Base-by-base conservation (phyloP, 257 asterid genomes). In the Solanum paucissectum region DNA sequence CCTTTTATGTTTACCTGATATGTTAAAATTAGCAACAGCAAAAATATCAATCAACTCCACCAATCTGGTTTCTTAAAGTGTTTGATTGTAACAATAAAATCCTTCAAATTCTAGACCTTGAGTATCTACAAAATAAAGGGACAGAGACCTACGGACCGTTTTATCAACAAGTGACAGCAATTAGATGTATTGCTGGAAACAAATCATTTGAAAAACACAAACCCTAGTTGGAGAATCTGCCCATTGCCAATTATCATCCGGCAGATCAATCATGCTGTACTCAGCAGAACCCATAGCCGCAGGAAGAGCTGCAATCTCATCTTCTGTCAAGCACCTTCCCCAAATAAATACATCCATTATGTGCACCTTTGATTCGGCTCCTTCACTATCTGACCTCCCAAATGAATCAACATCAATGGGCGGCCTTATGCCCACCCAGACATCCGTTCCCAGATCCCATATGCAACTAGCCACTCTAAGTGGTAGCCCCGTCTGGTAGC, bases 321-420 rank as follows among this genome's bases (percentile, higher is more conserved):
- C 99, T 91, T 97, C 99, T 89, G 88, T 95, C 90, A 97, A 93
- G 94, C 98, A 95, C 91, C 98, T 94, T 91, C 98, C 98, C 99
- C 99, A 97, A 74, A 97, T 94, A 92, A 97, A 94, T 89, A 93
- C 94, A 92, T 97, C 99, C 99, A 97, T 97, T 88, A 97, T 91
- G 87, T 93, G 98, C 99, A 97, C 95, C 93, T 97, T 97, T 73
- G 99, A 93, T 89, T 97, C 99, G 81, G 94, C 90, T 87, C 96
- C 98, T 92, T 96, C 99, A 66, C 99, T 97, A 88, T 97, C 99
- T 20, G 99, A 96, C 92, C 99, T 95, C 92, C 99, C 99, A 84
- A 96, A 97, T 62, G 99, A 98, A 89, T 97, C 99, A 93, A 96
- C 88, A 93, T 96, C 99, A 7, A 90, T 92, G 46, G 99, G 99